These are phyloP conservation scores for Candida sp. DNA, from an alignment of 1,139 yeast genomes.

Conservation along the genomic window DNA sequence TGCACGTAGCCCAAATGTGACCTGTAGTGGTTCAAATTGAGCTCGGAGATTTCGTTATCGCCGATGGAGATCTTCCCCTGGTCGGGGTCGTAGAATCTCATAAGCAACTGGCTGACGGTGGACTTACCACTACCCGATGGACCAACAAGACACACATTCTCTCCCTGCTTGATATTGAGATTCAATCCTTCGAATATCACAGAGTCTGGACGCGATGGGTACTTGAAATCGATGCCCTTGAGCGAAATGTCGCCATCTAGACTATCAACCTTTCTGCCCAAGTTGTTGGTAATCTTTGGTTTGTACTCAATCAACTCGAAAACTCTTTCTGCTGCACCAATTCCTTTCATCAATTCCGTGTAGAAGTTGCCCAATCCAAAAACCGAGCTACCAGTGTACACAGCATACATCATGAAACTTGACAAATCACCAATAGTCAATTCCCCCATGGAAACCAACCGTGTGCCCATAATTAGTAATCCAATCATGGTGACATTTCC, in stretches of 20 bases:
- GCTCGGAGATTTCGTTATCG: slow-evolving; percentile 65
- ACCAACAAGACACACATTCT: slow-evolving; percentile 93
- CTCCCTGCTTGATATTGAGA: slow-evolving; percentile 76
- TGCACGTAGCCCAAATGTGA: slow-evolving; percentile 85
- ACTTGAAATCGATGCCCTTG: slow-evolving; percentile 69
- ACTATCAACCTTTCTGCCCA: slow-evolving; percentile 51
- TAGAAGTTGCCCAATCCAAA: slow-evolving; percentile 91
- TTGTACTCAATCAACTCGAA: slow-evolving; percentile 85
- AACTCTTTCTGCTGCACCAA: slow-evolving; percentile 93
- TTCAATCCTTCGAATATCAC: slow-evolving; percentile 67
- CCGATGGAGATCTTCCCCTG: slow-evolving; percentile 71
- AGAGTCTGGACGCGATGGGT: slow-evolving; percentile 86
- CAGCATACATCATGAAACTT: slow-evolving; percentile 92
- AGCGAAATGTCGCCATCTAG: slow-evolving; percentile 57
- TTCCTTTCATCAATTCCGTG: slow-evolving; percentile 95
- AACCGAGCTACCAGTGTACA: slow-evolving; percentile 89
- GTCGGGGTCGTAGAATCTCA: slow-evolving; percentile 82
- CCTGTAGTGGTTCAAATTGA: slow-evolving; percentile 77
- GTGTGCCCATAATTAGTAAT: slow-evolving; percentile 80
- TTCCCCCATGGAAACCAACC: slow-evolving; percentile 70
- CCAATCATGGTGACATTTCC: slow-evolving; percentile 84
- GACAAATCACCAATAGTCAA: slow-evolving; percentile 89
- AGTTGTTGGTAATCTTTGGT: slow-evolving; percentile 67
- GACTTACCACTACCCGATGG: slow-evolving; percentile 98
- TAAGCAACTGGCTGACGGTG: slow-evolving; percentile 78